Base-by-base conservation (phyloP, 176 grass and related monocot genomes). In the Aegilops speltoides region DNA sequence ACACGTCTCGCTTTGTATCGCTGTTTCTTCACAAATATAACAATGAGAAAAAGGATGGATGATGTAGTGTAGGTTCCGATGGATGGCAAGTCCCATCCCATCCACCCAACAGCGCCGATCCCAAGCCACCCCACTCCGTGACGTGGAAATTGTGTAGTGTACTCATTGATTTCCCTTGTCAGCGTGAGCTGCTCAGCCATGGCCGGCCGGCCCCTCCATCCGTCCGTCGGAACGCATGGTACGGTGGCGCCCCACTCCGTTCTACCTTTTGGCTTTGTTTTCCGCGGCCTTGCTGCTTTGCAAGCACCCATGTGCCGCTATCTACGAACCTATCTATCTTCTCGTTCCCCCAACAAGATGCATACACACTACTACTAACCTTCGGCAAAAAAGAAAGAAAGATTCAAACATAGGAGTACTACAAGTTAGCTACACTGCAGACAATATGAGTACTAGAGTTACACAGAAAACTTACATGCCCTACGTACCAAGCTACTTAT, bases 41-140 rank as follows among this genome's bases (percentile, higher is more conserved):
- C 3, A 41, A 37, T 8, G 19, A 13, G 8, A 8, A 57, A 20
- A 22, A 8, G 54, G 19, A 22, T 12, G 68, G 68, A n/a, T 70
- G 68, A 12, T 22, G 54, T 57, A 3, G 52, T 20, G 82, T 85
- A 63, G 79, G 79, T 45, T 90, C 79, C 83, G 84, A 86, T 83
- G 79, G 54, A 86, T 87, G 89, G 64, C 73, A 73, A 73, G 89
- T 90, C 84, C 66, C 84, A 79, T 90, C 84, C 65, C 84, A 83
- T 90, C 84, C 32, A 67, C 66, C 80, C 73, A 87, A 84, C 57
- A 37, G 67, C 57, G 19, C 84, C 67, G 86, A 87, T 87, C 74
- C 84, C 84, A 83, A 90, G 89, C 89, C 89, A 73, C 56, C 65
- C 56, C 84, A 25, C 14, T 24, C 65, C 84, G 77, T 87, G 79